Base-by-base conservation (phyloP, 768 basidiomycete genomes). In the Suillus cothurnatus region DNA sequence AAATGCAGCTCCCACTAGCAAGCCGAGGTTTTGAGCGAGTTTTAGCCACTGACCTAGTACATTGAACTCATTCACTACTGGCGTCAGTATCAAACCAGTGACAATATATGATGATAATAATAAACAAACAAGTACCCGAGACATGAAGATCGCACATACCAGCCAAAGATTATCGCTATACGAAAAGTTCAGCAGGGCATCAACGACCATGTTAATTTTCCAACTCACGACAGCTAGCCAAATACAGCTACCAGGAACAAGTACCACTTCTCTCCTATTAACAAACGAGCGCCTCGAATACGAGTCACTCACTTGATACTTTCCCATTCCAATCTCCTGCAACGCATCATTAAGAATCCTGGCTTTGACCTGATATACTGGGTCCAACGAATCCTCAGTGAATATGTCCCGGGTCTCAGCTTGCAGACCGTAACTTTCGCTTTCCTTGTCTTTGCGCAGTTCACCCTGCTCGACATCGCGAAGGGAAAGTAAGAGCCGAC, bases 111-210 rank as follows among this genome's bases (percentile, higher is more conserved):
- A 61, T 9, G 17, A n/a, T 31, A 64, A n/a, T 31, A 64, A 31
- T 49, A 49, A 36, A 34, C 14, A 17, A 2, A 34, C 19, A 23
- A 61, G 67, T 57, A 26, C 14, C 50, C 14, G 47, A 49, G 61
- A 49, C 15, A 34, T 11, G 43, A 26, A 28, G 23, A 45, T 11
- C 62, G 56, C 56, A 72, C 86, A 65, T 69, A 91, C 89, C 23
- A 88, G 89, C 90, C 90, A 91, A 32, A 89, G 82, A 68, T 87
- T 90, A 70, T 91, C 89, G 21, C 89, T 88, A 71, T 6, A 62
- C 36, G 21, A 23, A 43, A 59, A 21, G 26, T 41, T 59, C 4
- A 31, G 26, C 11, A 12, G 39, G 11, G 9, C 38, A 7, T 28
- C 26, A 26, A 59, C 11, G 12, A 21, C 28, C 9, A 26, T 21